Evolutionary conservation across 306 rosid genomes (phyloP), one percentile per base, ranked within the genome.

Genomic region (Gynostemma pentaphyllum): DNA sequence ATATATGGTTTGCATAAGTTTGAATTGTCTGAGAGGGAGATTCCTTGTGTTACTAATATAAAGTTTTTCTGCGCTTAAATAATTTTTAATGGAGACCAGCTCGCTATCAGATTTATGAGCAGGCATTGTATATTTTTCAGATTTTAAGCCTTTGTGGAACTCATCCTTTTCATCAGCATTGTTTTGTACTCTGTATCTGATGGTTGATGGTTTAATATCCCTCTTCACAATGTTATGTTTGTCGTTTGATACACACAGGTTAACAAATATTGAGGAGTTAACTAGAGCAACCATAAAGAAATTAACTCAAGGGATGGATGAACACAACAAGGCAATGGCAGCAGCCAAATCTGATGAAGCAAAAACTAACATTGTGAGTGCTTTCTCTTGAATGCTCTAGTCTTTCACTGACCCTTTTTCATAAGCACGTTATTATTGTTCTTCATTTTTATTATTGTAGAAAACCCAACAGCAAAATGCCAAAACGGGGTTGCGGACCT

Each of bases 241-340:
- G 52, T 2, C 9, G 24, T 50, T 50, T 36, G 52, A 62, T 15
- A 1, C 29, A n/a, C 5, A 39, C 81, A 94, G 97, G 80, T 82
- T 94, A 81, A 88, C 83, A 64, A 86, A 80, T 1, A 79, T 84
- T 45, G 95, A 88, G 81, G 99, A 84, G 82, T 81, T 86, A 65
- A 84, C 97, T 66, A 84, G 90, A 70, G 94, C 95, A 34, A 88
- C 99, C 30, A 82, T 86, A 77, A 94, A 82, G 89, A 94, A 94
- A 69, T 80, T 94, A 76, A 94, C 96, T 57, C 99, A 94, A 69
- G 99, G 96, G 76, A 86, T 88, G 97, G 94, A 87, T 51, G 94
- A 84, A 74, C 87, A 84, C 77, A 92, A 81, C 77, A 88, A 88
- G 81, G 82, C 97, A 16, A 81, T 94, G 95, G 87, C 97, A 30